Evolutionary conservation across 495 filamentous ascomycete species (phyloP), one percentile per base, ranked within the genome.

Genomic region (Hyaloscypha hepaticicola): DNA sequence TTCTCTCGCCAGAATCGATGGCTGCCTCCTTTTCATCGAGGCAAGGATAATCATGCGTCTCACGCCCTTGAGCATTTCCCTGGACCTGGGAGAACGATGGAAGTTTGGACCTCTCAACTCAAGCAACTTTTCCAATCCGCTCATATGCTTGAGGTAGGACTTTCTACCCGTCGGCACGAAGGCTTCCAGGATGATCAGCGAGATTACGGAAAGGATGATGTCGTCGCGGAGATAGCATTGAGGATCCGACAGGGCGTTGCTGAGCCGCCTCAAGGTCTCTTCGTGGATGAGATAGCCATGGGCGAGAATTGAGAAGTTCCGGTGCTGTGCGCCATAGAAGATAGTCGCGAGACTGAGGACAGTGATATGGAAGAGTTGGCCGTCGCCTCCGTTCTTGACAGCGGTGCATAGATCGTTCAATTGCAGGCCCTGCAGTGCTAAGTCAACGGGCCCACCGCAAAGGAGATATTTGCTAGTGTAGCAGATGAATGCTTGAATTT

Each of bases 391-490:
- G 27, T 4, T 29, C 28, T 48, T n/a, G 51, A 25, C 49, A 9
- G 19, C 28, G 9, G 50, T 55, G 25, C 28, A 24, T 25, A 53
- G 24, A 21, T 62, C 60, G 49, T n/a, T 41, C 14, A 62, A 28
- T 27, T 62, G 48, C 16, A 41, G 26, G 12, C 38, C 27, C 28
- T 53, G 27, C 24, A 62, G 27, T 34, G 60, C 60, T 11, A 55
- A 5, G 21, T 62, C 60, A 11, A 62, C 49, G 5, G 49, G 48
- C 2, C 60, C 60, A 24, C 60, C 60, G 21, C 50, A 25, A 3
- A 53, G 49, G 14, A 62, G 60, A 55, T 62, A 41, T 38, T 62
- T 55, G 19, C 48, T 31, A 4, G 50, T 14, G 33, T 62, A 62
- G 41, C 48, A 62, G 28, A 55, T 52, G 60, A 3, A 53, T 1